Evolutionary conservation across 2,329 filamentous ascomycete genomes (phyloP).

Genomic region (Aspergillus nomiae): DNA sequence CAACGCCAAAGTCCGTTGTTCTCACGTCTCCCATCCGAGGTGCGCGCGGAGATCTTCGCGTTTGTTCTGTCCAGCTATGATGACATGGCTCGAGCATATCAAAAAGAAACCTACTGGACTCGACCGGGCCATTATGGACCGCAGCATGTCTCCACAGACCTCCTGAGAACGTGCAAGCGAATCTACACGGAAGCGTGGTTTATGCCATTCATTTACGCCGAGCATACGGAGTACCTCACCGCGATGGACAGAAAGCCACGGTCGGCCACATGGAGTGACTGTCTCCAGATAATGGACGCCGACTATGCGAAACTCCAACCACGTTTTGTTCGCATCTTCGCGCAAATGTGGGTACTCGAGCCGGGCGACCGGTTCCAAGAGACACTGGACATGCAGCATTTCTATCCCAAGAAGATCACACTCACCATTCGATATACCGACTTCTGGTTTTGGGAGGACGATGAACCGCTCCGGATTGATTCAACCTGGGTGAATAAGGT

Average conservation of each 20-base stretch:
- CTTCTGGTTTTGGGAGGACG: slow-evolving; percentile 50
- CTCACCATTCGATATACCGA: slow-evolving; percentile 55
- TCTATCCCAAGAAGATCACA: slow-evolving; percentile 42
- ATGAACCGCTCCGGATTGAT: slow-evolving; percentile 39
- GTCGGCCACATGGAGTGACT: neutral
- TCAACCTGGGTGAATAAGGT: slow-evolving; percentile 38
- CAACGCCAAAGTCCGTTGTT: slow-evolving; percentile 34
- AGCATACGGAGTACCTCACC: slow-evolving; percentile 46
- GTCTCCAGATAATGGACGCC: slow-evolving; percentile 20
- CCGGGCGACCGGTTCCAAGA: slow-evolving; percentile 21
- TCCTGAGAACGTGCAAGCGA: slow-evolving; percentile 48
- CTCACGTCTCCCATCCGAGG: slow-evolving; percentile 48
- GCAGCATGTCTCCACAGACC: slow-evolving; percentile 36
- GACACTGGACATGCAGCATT: slow-evolving; percentile 29
- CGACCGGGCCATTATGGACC: slow-evolving; percentile 47
- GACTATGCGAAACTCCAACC: slow-evolving; percentile 32
- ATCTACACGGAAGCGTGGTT: slow-evolving; percentile 49
- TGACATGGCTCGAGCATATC: slow-evolving; percentile 32
- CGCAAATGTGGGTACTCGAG: slow-evolving; percentile 47
- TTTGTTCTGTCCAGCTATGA: slow-evolving; percentile 43
- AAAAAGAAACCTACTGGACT: slow-evolving; percentile 37
- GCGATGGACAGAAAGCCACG: slow-evolving; percentile 33
- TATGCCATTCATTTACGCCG: slow-evolving; percentile 42
- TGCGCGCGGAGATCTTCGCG: slow-evolving; percentile 53
- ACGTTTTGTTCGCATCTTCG: slow-evolving; percentile 43